Conservation (phyloP, 2,329 filamentous ascomycete species). For the Penicillium crustosum region DNA sequence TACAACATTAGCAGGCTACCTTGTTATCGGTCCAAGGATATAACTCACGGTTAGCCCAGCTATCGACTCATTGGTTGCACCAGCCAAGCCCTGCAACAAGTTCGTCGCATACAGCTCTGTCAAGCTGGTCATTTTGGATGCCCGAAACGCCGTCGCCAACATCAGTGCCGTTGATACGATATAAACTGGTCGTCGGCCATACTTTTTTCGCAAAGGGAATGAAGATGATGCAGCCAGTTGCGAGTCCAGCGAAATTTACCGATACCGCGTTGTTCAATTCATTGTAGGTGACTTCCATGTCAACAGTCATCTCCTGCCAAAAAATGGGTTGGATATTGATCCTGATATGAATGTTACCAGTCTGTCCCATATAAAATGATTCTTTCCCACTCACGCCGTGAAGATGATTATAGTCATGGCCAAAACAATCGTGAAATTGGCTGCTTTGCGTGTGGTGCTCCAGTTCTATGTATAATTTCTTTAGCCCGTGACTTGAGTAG, state of each 20-base stretch:
- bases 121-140: constrained; percentile 41
- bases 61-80: constrained; percentile 43
- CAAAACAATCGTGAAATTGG: constrained; percentile 45
- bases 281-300: constrained; percentile 45
- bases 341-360: constrained; percentile 8
- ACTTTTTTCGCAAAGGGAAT: constrained; percentile 51
- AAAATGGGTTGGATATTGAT: constrained; percentile 44
- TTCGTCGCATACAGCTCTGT: constrained; percentile 49
- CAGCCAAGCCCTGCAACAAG: constrained; percentile 41
- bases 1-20: background rate
- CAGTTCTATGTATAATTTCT: constrained; percentile 43
- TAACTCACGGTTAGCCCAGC: constrained; percentile 44
- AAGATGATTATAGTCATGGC: constrained; percentile 48
- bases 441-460: constrained; percentile 41
- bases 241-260: constrained; percentile 46
- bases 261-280: constrained; percentile 50
- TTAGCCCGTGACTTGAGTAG: background rate
- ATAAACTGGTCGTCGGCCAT: constrained; percentile 49
- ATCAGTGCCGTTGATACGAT: constrained; percentile 44
- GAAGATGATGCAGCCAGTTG: constrained; percentile 47
- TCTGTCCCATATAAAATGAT: background rate
- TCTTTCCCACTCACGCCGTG: constrained; percentile 29
- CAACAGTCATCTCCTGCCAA: constrained; percentile 48
- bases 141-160: constrained; percentile 44
- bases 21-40: constrained; percentile 32